Base-by-base conservation (phyloP, 768 basidiomycete species). In the Russula brevipes region DNA sequence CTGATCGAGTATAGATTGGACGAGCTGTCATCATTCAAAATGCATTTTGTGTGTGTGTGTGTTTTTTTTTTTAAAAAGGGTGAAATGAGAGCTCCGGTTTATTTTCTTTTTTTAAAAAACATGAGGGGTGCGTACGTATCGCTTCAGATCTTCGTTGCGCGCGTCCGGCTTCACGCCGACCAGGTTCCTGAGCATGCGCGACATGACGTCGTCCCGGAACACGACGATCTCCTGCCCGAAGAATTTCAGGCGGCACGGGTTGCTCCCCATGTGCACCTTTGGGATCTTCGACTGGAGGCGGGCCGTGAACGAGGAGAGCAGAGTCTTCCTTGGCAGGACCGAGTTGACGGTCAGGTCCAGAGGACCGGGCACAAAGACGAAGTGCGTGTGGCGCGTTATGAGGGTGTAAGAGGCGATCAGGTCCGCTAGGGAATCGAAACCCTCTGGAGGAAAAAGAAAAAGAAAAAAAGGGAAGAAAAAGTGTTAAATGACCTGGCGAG, bases 1-100 rank as follows among this genome's bases (percentile, higher is more conserved):
- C 75, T 99, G 97, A 72, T 99, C 97, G 41, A 98, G 77, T 44
- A 99, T 86, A 0, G 95, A 89, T 76, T 97, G 94, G n/a, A 97
- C 95, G 59, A 97, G 83, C 95, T 98, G 68, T 8, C 17, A 9
- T 16, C 24, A 24, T 24, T 24, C 24, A 24, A 24, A 24, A 24
- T 24, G 24, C 24, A 1, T 24, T 24, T 24, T 24, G 24, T 24
- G 33, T 11, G 14, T n/a, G n/a, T n/a, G n/a, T n/a, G n/a, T n/a
- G 19, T 14, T 8, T n/a, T 41, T 30, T 45, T 4, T 39, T 24
- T n/a, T 11, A 39, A 16, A 44, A 31, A n/a, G 35, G 1, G 38
- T 7, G 54, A 54, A 31, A 31, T 24, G 31, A 17, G 16, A 51
- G 33, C 14, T 17, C 30, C 17, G 17, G 17, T 35, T 39, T 24